phyloP scores from a whole-genome alignment of 2,329 filamentous ascomycete species.

The Penicillium sclerotiorum region DNA sequence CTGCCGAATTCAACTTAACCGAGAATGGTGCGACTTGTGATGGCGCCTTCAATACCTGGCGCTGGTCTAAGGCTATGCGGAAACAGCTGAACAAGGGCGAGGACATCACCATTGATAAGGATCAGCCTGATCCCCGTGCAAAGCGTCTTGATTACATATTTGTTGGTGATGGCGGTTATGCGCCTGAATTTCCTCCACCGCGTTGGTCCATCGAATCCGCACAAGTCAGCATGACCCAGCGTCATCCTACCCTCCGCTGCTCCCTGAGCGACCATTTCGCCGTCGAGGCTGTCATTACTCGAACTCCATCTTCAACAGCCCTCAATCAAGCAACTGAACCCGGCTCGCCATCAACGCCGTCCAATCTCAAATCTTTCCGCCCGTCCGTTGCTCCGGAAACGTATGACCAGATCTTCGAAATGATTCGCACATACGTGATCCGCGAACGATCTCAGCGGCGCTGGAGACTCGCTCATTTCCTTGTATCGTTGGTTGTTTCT shows the following conservation, averaged over 20 bases:
- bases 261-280: slow-evolving; percentile 95
- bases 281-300: slow-evolving; percentile 74
- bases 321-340: neutral
- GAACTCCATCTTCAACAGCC: slow-evolving; percentile 29
- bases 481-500: slow-evolving; percentile 65
- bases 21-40: slow-evolving; percentile 89
- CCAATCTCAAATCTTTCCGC: slow-evolving; percentile 29
- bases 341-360: slow-evolving; percentile 12
- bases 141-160: slow-evolving; percentile 96
- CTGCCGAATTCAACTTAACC: slow-evolving; percentile 73
- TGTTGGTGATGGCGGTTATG: slow-evolving; percentile 59
- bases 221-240: slow-evolving; percentile 76
- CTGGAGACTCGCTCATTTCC: slow-evolving; percentile 74
- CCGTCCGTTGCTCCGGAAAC: slow-evolving; percentile 53
- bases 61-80: slow-evolving; percentile 74
- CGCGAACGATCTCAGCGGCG: slow-evolving; percentile 74
- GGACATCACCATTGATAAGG: slow-evolving; percentile 65
- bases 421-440: slow-evolving; percentile 67
- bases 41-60: slow-evolving; percentile 86
- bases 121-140: slow-evolving; percentile 70
- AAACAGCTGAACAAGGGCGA: slow-evolving; percentile 68
- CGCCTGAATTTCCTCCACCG: slow-evolving; percentile 31
- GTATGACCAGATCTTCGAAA: slow-evolving; percentile 73
- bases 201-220: slow-evolving; percentile 72
- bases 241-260: slow-evolving; percentile 78